Conservation (phyloP, 257 asterid genomes). For the Leptodermis oblonga region DNA sequence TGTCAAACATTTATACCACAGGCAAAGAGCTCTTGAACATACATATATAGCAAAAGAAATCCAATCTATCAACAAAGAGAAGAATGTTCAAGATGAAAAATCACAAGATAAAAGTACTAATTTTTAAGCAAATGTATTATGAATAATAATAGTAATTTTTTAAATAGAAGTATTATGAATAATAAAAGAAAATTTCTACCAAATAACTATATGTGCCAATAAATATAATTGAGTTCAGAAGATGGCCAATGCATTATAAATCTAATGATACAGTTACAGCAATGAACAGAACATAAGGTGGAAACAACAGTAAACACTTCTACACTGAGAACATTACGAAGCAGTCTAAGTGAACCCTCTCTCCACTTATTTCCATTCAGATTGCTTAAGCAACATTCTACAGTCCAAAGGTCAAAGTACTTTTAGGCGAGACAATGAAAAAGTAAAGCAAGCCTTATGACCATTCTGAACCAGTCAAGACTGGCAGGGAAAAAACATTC, state of each 20-base stretch:
- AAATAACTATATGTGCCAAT: not conserved
- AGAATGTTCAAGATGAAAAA: not conserved
- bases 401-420: not conserved
- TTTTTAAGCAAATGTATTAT: not conserved
- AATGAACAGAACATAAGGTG: not conserved
- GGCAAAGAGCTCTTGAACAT: not conserved
- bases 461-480: not conserved
- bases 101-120: not conserved
- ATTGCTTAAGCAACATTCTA: not conserved
- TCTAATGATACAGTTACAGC: not conserved
- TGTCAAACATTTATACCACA: not conserved
- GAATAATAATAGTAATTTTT: not conserved
- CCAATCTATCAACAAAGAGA: not conserved
- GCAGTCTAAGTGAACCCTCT: not conserved
- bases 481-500: not conserved
- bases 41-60: not conserved
- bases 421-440: not conserved
- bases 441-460: not conserved
- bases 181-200: not conserved
- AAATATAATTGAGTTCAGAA: not conserved
- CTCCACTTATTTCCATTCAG: not conserved
- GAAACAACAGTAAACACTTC: not conserved
- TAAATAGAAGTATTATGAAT: not conserved
- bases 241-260: no score
- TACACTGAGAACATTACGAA: not conserved